A percentile compares a stretch with the other conserved stretches of the same genome.
Evolutionary conservation across 1,284 basidiomycete species (phyloP).

Genomic region (Leccinum subrobustum): DNA sequence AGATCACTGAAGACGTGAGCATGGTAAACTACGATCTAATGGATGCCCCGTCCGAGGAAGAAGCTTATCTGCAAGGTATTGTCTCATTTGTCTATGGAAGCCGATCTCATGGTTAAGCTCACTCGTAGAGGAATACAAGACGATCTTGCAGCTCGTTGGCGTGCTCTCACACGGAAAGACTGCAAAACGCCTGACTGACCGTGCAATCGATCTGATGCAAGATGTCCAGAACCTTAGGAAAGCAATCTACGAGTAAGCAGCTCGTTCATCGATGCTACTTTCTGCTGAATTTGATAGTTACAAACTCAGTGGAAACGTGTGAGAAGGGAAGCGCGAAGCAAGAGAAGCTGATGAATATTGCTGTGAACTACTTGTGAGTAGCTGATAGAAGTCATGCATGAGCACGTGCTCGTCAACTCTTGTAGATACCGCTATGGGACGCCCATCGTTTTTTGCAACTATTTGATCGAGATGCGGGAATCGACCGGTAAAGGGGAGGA

Average conservation of each 20-base stretch:
- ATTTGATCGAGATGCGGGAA: slow-evolving; percentile 80
- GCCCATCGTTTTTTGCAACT: slow-evolving; percentile 94
- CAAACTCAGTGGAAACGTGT: slow-evolving; percentile 84
- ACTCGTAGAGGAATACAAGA: slow-evolving; percentile 90
- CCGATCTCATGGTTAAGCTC: neutral
- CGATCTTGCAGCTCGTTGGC: slow-evolving; percentile 90
- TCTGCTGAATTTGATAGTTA: slow-evolving; percentile 53
- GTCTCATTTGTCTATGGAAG: neutral
- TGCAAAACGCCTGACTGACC: slow-evolving; percentile 92
- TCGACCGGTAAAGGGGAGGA: slow-evolving; percentile 40
- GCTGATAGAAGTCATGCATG: slow-evolving; percentile 5
- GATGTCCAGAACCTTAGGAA: slow-evolving; percentile 93
- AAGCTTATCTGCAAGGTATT: slow-evolving; percentile 82
- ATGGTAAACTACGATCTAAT: slow-evolving; percentile 59
- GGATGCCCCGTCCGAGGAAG: slow-evolving; percentile 80
- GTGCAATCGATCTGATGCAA: slow-evolving; percentile 87
- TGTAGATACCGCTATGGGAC: slow-evolving; percentile 83
- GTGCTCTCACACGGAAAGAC: slow-evolving; percentile 86
- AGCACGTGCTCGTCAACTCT: slow-evolving; percentile 1
- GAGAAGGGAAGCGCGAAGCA: slow-evolving; percentile 79
- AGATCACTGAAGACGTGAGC: slow-evolving; percentile 42
- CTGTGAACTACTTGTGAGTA: slow-evolving; percentile 81
- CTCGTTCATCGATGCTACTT: neutral
- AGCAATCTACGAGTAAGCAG: slow-evolving; percentile 83
- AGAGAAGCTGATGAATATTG: slow-evolving; percentile 68